Base-by-base conservation (phyloP, 1,284 basidiomycete genomes). In the Psilocybe mexicana region DNA sequence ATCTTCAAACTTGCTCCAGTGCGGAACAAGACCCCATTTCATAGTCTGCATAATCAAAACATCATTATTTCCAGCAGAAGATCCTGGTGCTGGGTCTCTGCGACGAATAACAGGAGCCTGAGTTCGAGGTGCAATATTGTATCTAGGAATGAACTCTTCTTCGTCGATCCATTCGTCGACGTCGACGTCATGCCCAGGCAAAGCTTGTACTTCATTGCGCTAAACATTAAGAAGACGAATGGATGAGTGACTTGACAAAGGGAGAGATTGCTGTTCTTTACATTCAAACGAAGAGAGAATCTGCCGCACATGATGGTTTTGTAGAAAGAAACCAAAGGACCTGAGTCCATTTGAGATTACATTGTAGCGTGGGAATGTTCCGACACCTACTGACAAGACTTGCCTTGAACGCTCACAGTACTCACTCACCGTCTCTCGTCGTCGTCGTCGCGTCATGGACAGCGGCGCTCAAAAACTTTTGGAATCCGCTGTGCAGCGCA, bases 1-100 rank as follows among this genome's bases (percentile, higher is more conserved):
- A 60, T 88, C 83, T 54, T 88, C 84, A 43, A 87, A 82, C 68
- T 93, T 94, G 66, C 83, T 87, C 83, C 89, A 96, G 67, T 92
- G 87, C 0, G 93, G 93, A 1, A 94, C 83, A 1, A 98, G 79
- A 0, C 95, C 95, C 95, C 95, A 98, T 68, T 88, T 88, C 94
- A 93, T 93, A 3, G 86, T 84, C 33, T 90, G 87, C 63, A 90
- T 67, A 10, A 85, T 69, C 26, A 82, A 64, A 52, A 54, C 18
- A 49, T 50, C 54, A 14, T 60, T 52, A 33, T 57, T 56, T 8
- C 62, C 12, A 7, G 55, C 53, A 57, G 58, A 52, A 43, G 43
- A 43, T 18, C 18, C 18, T n/a, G 61, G 58, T 30, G 47, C 43
- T 8, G 55, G 52, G 12, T 64, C 67, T 36, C 71, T 70, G 24